These are phyloP conservation scores for Basidioascus undulatus DNA, from an alignment of 768 basidiomycete species.

Conservation along the genomic window DNA sequence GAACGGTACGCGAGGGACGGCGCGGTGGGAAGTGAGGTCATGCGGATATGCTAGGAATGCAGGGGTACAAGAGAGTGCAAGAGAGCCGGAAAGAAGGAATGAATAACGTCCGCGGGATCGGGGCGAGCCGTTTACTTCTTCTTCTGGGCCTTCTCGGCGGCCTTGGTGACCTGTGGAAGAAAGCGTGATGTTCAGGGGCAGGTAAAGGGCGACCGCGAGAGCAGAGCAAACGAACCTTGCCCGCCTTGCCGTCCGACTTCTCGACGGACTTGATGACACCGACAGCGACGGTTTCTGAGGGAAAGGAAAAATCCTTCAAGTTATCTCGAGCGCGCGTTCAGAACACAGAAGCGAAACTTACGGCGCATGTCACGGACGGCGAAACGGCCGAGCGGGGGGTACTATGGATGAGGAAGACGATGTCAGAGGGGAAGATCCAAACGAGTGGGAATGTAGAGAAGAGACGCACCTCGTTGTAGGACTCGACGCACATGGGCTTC, in stretches of 20 bases:
- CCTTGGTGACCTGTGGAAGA: slow-evolving; percentile 85
- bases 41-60: no score
- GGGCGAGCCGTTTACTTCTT: slow-evolving; percentile 11
- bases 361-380: slow-evolving; percentile 99
- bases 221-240: slow-evolving; percentile 38
- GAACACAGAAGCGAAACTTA: no score
- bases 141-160: slow-evolving; percentile 63
- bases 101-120: no score
- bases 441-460: background rate
- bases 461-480: slow-evolving; percentile 42
- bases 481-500: slow-evolving; percentile 90
- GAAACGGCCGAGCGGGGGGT: slow-evolving; percentile 97
- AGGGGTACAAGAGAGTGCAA: no score
- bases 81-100: no score
- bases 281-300: no score
- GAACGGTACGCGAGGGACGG: no score
- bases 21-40: no score
- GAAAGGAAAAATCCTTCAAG: background rate
- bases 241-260: slow-evolving; percentile 67
- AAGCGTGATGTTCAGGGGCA: slow-evolving; percentile 2
- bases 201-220: background rate
- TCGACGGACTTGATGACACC: slow-evolving; percentile 97
- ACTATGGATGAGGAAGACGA: slow-evolving; percentile 19
- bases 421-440: slow-evolving; percentile 15
- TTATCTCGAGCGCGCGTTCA: no score